phyloP scores from a whole-genome alignment of 164 flowering plant genomes.

The Taxillus chinensis region DNA sequence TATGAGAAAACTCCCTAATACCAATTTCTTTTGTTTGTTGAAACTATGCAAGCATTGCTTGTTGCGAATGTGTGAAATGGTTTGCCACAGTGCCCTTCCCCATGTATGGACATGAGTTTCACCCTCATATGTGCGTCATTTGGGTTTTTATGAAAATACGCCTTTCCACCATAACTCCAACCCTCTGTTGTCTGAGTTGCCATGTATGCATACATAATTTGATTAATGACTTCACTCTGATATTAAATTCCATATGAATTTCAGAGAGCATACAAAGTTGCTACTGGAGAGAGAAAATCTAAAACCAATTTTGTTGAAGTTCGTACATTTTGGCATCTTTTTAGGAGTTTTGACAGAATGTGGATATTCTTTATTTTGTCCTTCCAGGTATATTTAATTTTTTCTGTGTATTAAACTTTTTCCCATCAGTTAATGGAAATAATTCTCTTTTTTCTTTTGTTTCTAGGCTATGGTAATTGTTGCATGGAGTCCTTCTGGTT shows the following conservation, averaged over 20 bases:
- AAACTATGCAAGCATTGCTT: too few species aligned
- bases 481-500: conserved; percentile 77
- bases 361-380: conserved; percentile 91
- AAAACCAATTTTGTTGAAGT: conserved; percentile 97
- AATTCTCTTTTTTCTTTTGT: background rate
- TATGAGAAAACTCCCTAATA: too few species aligned
- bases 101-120: too few species aligned
- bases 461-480: conserved; percentile 89
- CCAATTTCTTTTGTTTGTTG: too few species aligned
- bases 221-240: background rate
- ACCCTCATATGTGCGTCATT: too few species aligned
- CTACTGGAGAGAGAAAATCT: conserved; percentile 62
- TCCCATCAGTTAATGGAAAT: background rate
- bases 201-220: background rate
- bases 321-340: conserved; percentile 93
- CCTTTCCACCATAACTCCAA: too few species aligned
- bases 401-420: background rate
- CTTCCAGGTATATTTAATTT: conserved; percentile 53
- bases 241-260: background rate
- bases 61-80: too few species aligned
- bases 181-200: too few species aligned
- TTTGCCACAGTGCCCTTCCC: too few species aligned
- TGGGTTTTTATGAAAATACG: too few species aligned
- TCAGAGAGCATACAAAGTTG: conserved; percentile 34
- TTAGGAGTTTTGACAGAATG: conserved; percentile 92